phyloP scores from a whole-genome alignment of 495 filamentous ascomycete genomes.

The Trichoderma parareesei region DNA sequence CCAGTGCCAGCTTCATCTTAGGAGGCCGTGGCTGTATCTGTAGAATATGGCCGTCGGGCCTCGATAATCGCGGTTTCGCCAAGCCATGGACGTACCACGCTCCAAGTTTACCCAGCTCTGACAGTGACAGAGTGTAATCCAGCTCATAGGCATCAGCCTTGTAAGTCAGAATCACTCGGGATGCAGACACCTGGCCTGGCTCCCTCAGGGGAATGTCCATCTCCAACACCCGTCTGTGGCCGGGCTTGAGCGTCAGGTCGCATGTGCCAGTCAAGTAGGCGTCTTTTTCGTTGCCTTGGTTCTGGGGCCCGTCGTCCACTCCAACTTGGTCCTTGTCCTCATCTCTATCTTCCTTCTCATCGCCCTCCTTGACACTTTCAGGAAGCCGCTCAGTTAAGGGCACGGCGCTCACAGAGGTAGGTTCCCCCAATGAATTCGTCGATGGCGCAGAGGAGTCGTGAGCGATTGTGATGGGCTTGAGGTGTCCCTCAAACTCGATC shows the following conservation, averaged over 20 bases:
- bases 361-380: neutral
- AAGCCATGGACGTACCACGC: slow-evolving; percentile 49
- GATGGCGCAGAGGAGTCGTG: slow-evolving; percentile 20
- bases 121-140: slow-evolving; percentile 50
- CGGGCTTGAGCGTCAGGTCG: slow-evolving; percentile 61
- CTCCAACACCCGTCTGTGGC: slow-evolving; percentile 60
- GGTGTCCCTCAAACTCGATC: slow-evolving; percentile 59
- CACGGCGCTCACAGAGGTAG: neutral
- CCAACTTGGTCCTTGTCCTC: slow-evolving; percentile 20
- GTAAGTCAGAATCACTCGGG: slow-evolving; percentile 54
- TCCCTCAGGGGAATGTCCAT: slow-evolving; percentile 69
- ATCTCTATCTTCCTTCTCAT: neutral
- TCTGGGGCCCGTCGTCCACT: slow-evolving; percentile 15
- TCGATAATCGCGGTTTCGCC: slow-evolving; percentile 38
- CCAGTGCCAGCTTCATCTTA: slow-evolving; percentile 69
- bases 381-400: neutral
- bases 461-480: slow-evolving; percentile 48
- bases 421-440: neutral
- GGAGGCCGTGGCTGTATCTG: slow-evolving; percentile 83
- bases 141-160: slow-evolving; percentile 60
- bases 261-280: slow-evolving; percentile 42
- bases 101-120: slow-evolving; percentile 32
- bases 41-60: slow-evolving; percentile 41
- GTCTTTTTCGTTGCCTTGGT: neutral
- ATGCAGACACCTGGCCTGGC: slow-evolving; percentile 63